A percentile compares a stretch with the other conserved stretches of the same genome.
These are phyloP conservation scores for Mycogone perniciosa DNA, from an alignment of 2,329 filamentous ascomycete species.

Conservation along the genomic window DNA sequence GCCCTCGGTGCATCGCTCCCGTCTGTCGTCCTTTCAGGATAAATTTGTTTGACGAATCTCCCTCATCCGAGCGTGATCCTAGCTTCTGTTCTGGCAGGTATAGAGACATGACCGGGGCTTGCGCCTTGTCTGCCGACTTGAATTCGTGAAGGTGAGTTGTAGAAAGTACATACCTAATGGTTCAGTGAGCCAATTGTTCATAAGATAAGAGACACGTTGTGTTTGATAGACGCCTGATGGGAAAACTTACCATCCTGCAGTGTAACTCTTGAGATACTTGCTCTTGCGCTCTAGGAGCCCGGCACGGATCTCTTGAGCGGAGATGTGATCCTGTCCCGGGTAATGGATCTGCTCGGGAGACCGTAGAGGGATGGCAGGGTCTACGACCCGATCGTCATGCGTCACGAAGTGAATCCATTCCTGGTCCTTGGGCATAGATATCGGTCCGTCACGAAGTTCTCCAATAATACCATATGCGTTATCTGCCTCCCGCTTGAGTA, in stretches of 20 bases:
- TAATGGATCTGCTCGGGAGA: slow-evolving; percentile 80
- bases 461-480: slow-evolving; percentile 72
- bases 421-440: slow-evolving; percentile 88
- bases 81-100: slow-evolving; percentile 93
- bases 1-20: slow-evolving; percentile 79
- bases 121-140: slow-evolving; percentile 91
- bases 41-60: slow-evolving; percentile 91
- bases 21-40: slow-evolving; percentile 95
- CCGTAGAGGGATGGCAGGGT: slow-evolving; percentile 73
- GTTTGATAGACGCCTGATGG: neutral
- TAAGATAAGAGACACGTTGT: neutral
- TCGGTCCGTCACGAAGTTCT: slow-evolving; percentile 73
- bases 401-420: slow-evolving; percentile 85
- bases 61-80: slow-evolving; percentile 78
- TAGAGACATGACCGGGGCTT: slow-evolving; percentile 91
- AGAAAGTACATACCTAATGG: slow-evolving; percentile 79
- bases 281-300: slow-evolving; percentile 95
- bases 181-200: neutral
- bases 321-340: slow-evolving; percentile 79
- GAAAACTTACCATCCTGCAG: slow-evolving; percentile 73
- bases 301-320: slow-evolving; percentile 75
- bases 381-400: slow-evolving; percentile 77
- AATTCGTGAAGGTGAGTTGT: slow-evolving; percentile 97
- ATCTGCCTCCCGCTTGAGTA: slow-evolving; percentile 86
- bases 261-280: slow-evolving; percentile 97